Evolutionary conservation across 2,329 filamentous ascomycete genomes (phyloP).

Genomic region (Diaporthe citriasiana): DNA sequence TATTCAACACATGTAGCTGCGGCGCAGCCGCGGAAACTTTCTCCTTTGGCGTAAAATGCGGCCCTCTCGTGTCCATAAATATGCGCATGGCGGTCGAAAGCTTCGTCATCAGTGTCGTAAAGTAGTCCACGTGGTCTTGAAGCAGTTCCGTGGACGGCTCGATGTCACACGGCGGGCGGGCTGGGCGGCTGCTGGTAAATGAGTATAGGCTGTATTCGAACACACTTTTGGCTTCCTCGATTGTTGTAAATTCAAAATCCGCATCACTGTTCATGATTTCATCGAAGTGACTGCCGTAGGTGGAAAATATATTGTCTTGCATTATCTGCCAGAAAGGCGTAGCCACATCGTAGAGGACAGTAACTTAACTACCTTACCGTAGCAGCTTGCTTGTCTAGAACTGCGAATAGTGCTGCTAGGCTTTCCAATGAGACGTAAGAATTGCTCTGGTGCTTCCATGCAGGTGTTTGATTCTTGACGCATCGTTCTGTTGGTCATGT

Average conservation of each 20-base stretch:
- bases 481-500: not conserved
- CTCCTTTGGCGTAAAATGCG: not conserved
- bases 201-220: conserved; percentile 5
- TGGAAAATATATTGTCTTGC: not conserved
- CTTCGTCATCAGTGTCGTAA: not conserved
- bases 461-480: not conserved
- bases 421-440: not conserved
- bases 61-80: not conserved
- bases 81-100: not conserved
- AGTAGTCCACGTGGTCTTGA: not conserved
- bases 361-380: not conserved
- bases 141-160: not conserved
- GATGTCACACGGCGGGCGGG: too few species aligned
- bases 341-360: not conserved
- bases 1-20: conserved; percentile 13
- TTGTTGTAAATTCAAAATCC: not conserved
- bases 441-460: not conserved
- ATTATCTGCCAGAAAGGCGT: not conserved
- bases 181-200: not conserved
- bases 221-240: not conserved
- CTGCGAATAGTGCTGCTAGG: not conserved
- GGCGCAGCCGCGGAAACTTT: not conserved
- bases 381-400: not conserved
- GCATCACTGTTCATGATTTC: not conserved
- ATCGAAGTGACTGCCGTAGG: not conserved